Evolutionary conservation across 768 basidiomycete genomes (phyloP), one percentile per base, ranked within the genome.

Genomic region (Macrolepiota albuminosa): DNA sequence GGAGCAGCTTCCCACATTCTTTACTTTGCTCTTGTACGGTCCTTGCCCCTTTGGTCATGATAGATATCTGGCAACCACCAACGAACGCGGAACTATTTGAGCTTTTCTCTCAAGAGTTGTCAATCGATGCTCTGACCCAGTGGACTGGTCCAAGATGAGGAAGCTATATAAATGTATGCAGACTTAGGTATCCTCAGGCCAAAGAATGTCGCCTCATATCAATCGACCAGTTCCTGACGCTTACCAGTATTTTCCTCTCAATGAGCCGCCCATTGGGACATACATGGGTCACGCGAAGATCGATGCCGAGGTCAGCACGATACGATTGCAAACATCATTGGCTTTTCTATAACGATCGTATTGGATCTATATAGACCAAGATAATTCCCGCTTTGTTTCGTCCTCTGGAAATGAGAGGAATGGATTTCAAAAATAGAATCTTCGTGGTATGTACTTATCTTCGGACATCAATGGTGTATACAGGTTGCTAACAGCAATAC

Each of bases 351-450:
- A 31, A 26, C 11, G 14, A 31, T n/a, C 49, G 54, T 36, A 51
- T 53, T 50, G 37, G 9, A 50, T 37, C 24, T 65, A 68, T 75
- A 6, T 75, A 86, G 75, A 85, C 83, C 67, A 71, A 71, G 26
- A 67, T 75, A 6, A 70, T 80, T 0, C 88, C 90, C 0, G 68
- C 76, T 47, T 70, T 93, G 14, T 93, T 93, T 72, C 71, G 84
- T 59, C 84, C 88, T 5, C 64, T 93, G 26, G 85, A 76, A 9
- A 78, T 94, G 39, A 75, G 80, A 51, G 81, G 78, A 33, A 71
- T 83, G 1, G 78, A 76, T 6, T 89, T 94, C 77, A 88, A 88
- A 70, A 92, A 93, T 70, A 75, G 90, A 56, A 83, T 89, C 43
- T 89, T 83, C 64, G 87, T 85, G 55, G 87, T 85, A 66, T 40